These are phyloP conservation scores for Escovopsis weberi DNA, from an alignment of 2,329 filamentous ascomycete genomes.

Conservation along the genomic window DNA sequence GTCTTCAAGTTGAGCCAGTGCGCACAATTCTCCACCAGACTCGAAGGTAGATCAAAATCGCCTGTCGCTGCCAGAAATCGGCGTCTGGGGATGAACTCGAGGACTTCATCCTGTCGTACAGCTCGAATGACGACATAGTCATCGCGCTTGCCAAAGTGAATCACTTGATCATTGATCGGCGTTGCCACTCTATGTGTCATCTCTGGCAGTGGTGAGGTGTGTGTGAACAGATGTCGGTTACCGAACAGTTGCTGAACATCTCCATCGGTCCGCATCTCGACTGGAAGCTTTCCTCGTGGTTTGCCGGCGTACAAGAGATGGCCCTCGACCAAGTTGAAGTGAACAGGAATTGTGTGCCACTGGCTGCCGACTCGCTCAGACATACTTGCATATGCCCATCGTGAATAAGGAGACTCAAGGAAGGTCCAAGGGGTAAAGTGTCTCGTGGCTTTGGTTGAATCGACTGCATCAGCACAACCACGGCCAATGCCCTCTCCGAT, in stretches of 20 bases:
- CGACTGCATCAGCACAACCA: background rate
- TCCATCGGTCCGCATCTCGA: conserved; percentile 28
- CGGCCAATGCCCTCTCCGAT: background rate
- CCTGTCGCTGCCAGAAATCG: conserved; percentile 12
- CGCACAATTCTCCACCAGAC: conserved; percentile 35
- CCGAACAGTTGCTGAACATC: conserved; percentile 38
- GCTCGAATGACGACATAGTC: conserved; percentile 12
- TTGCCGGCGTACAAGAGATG: conserved; percentile 22
- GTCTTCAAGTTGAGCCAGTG: conserved; percentile 43
- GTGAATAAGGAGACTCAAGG: background rate
- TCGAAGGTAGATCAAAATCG: conserved; percentile 33
- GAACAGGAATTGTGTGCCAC: conserved; percentile 8
- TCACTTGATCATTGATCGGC: conserved; percentile 7
- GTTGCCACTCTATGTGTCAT: conserved; percentile 34
- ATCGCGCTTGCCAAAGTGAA: conserved; percentile 25
- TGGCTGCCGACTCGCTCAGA: background rate
- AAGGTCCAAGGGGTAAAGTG: background rate
- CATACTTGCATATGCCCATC: background rate
- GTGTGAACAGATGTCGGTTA: conserved; percentile 33
- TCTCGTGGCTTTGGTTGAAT: background rate
- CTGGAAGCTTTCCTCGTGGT: conserved; percentile 32
- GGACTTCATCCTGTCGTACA: conserved; percentile 3
- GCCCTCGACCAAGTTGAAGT: conserved; percentile 20
- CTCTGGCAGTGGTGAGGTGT: conserved; percentile 33
- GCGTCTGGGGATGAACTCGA: conserved; percentile 20